Base-by-base conservation (phyloP, 345 rosid genomes). In the Aquilaria malaccensis region DNA sequence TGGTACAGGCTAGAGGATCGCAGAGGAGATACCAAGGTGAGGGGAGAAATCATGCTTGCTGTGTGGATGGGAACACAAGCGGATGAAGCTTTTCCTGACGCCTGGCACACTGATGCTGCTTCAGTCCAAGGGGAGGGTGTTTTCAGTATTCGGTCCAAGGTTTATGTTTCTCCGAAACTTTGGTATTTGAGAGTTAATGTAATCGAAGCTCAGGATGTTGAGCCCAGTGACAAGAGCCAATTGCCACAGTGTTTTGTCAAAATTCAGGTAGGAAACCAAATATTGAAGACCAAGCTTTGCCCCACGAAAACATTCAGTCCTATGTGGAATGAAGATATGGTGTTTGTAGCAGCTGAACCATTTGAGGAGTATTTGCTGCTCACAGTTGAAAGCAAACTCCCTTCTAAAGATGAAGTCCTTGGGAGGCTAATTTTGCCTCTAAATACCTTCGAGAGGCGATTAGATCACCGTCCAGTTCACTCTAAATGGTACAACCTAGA, bases 41-140 rank as follows among this genome's bases (percentile, higher is more conserved):
- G 69, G 67, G 96, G 98, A 65, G 88, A 84, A 60, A 77, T 91
- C 51, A 91, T 91, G 98, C 76, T 91, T 43, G 98, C 96, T 2
- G 96, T 91, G 63, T 91, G 96, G 98, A 86, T 88, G 77, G 97
- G 97, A 70, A 91, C 97, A 51, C 96, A 88, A 72, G 96, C 97
- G 1, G 94, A 91, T 67, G 98, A 91, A 72, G 96, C 96, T n/a
- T 88, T 88, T 67, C 82, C 95, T 3, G 98, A 91, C 52, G 90
- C 96, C 55, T 91, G 98, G 98, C 95, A 86, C 48, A 76, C 98
- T 0, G 96, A 88, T 73, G 95, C 98, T 59, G 81, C 92, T 22
- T 69, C 90, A 0, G 96, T 85, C 29, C 72, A 75, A 14, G 96
- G 98, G 46, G 98, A 88, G 70, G 98, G 95, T 15, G 85, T 80